Base-by-base conservation (phyloP, 169 alveolate genomes). In the Eimeria necatrix region DNA sequence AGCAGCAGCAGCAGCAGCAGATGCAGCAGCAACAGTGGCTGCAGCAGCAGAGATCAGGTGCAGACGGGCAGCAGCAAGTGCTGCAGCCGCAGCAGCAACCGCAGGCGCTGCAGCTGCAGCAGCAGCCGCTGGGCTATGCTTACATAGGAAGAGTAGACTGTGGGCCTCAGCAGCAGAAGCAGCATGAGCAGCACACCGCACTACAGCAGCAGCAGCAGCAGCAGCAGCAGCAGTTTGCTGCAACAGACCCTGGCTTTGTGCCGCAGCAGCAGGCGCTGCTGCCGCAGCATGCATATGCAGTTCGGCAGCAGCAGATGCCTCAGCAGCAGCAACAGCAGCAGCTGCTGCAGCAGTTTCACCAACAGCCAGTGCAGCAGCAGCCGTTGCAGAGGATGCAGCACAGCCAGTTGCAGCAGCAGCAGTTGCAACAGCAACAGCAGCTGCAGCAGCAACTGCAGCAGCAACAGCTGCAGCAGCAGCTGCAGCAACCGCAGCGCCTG, bases 1-100 rank as follows among this genome's bases (percentile, higher is more conserved):
- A 9, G 76, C 14, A 9, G 26, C 41, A 20, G 76, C 76, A 64
- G 76, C 76, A 64, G 76, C 76, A 64, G 76, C 76, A 64, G 76
- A 10, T 10, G 26, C 76, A 64, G 41, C 18, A 14, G 76, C 76
- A 64, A n/a, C 76, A 68, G 78, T 22, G 20, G 78, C 78, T 10
- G 78, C 78, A 68, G 78, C 78, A 68, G 78, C 78, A 68, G 78
- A 8, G n/a, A n/a, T n/a, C n/a, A n/a, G n/a, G n/a, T n/a, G n/a
- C n/a, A n/a, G 10, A 14, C 12, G 78, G 8, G 78, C 78, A 68
- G 78, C 78, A 68, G 78, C 46, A 68, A 22, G 78, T 22, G 78
- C n/a, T n/a, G n/a, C n/a, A n/a, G n/a, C n/a, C n/a, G n/a, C n/a
- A n/a, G n/a, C n/a, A n/a, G n/a, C n/a, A n/a, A n/a, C n/a, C n/a